Percentiles rank a stretch among this genome's conserved stretches.
Conservation (phyloP, 257 asterid species). For the Capsicum rhomboideum region DNA sequence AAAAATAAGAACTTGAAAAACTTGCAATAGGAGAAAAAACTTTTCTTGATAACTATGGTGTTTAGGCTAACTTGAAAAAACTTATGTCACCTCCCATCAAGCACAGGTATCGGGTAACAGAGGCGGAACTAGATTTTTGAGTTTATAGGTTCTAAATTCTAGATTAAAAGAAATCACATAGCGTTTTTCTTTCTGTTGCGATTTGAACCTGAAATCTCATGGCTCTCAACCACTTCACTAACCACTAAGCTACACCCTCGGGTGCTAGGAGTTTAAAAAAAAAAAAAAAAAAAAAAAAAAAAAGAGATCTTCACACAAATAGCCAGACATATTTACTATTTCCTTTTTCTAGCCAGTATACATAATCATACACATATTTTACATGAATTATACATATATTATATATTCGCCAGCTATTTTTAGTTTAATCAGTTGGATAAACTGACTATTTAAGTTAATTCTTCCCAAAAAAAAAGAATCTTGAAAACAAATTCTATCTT, state of each 20-base stretch:
- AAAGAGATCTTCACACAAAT: too few relatives aligned
- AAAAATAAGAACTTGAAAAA: background rate
- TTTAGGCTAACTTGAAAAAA: background rate
- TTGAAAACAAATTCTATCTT: background rate
- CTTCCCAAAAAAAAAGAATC: background rate
- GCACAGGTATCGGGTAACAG: background rate
- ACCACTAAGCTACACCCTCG: background rate
- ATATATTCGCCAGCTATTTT: too few relatives aligned
- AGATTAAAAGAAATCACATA: too few relatives aligned
- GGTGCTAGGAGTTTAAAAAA: background rate
- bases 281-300: too few relatives aligned
- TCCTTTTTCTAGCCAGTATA: too few relatives aligned
- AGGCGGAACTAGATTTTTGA: background rate
- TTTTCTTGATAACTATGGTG: background rate
- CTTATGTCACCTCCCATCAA: background rate
- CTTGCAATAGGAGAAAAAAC: background rate
- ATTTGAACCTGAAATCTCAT: background rate
- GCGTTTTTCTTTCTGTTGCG: too few relatives aligned
- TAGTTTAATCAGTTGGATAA: too few relatives aligned
- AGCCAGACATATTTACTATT: too few relatives aligned
- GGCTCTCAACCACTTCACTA: background rate
- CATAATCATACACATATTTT: too few relatives aligned
- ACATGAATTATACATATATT: too few relatives aligned
- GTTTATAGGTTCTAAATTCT: background rate
- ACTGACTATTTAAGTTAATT: too few relatives aligned